Evolutionary conservation across 2,329 filamentous ascomycete genomes (phyloP), one percentile per base, ranked within the genome.

Genomic region (Pezicula rhizophila): DNA sequence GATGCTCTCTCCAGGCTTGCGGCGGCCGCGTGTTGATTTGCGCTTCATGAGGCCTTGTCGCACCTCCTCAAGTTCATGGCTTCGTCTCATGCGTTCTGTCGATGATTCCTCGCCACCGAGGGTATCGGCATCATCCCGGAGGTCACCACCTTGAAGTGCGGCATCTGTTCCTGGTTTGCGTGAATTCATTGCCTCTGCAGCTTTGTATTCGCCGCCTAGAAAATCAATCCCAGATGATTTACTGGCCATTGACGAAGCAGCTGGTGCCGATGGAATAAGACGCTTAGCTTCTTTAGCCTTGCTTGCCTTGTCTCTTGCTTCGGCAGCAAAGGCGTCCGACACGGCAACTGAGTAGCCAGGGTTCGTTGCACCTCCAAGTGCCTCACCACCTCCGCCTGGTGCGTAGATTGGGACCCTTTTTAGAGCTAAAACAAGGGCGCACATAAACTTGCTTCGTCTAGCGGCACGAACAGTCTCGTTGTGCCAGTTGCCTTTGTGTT

Each of bases 361-460:
- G 67, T 95, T 93, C 28, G 76, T 80, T 5, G 87, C 78, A 37
- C 78, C 80, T 50, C 82, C 82, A 2, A 84, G 70, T 34, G 75
- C 57, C 48, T 82, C 79, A 49, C 70, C 72, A 48, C 84, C 87
- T 51, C 86, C 90, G 37, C 85, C 90, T 48, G 92, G 92, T 17
- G 74, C 82, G 59, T 89, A 79, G 62, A 99, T 92, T 8, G 91
- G 92, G 15, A 99, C 78, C 70, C 85, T 90, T 69, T 89, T 87
- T 50, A 96, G 72, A 3, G 92, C 90, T 8, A 90, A 69, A 4
- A 93, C 84, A 50, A 99, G 74, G 1, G 93, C 93, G 64, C 91
- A 96, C 83, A 97, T 95, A 71, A 99, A 97, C 69, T 96, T 97
- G 66, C 87, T 95, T 52, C 92, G 84, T 46, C 91, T 83, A 6